A percentile compares a stretch with the other conserved stretches of the same genome.
These are phyloP conservation scores for Xanthoconium stramineum DNA, from an alignment of 768 basidiomycete species.

Conservation along the genomic window DNA sequence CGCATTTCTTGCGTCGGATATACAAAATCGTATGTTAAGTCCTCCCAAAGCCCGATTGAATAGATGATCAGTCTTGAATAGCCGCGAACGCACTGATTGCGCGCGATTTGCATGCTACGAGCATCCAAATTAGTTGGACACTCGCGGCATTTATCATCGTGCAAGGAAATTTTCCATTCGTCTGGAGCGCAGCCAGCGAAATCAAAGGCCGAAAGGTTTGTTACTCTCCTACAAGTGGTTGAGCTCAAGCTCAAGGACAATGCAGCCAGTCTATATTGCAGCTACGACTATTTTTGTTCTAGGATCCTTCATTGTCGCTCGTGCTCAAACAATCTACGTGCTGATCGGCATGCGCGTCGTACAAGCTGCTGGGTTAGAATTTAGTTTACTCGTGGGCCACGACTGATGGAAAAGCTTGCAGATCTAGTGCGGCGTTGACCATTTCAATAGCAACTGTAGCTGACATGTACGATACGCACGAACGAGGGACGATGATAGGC, in stretches of 20 bases:
- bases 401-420: constrained; percentile 22
- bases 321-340: constrained; percentile 48
- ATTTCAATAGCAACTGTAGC: constrained; percentile 78
- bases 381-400: neutral
- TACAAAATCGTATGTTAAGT: constrained; percentile 28
- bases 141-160: constrained; percentile 71
- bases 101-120: constrained; percentile 54
- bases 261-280: constrained; percentile 51
- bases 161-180: constrained; percentile 63
- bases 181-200: constrained; percentile 72
- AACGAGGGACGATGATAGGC: constrained; percentile 79
- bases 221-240: neutral
- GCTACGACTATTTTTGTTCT: constrained; percentile 52
- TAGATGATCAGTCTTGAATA: constrained; percentile 22
- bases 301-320: constrained; percentile 55
- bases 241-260: constrained; percentile 1
- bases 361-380: constrained; percentile 61
- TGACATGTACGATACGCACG: constrained; percentile 71
- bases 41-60: neutral
- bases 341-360: constrained; percentile 67
- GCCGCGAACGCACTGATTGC: constrained; percentile 65
- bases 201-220: constrained; percentile 70
- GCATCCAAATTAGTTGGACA: constrained; percentile 60
- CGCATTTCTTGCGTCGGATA: constrained; percentile 25
- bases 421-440: constrained; percentile 62